phyloP scores from a whole-genome alignment of 1,284 basidiomycete genomes.

The Dichomitus squalens region DNA sequence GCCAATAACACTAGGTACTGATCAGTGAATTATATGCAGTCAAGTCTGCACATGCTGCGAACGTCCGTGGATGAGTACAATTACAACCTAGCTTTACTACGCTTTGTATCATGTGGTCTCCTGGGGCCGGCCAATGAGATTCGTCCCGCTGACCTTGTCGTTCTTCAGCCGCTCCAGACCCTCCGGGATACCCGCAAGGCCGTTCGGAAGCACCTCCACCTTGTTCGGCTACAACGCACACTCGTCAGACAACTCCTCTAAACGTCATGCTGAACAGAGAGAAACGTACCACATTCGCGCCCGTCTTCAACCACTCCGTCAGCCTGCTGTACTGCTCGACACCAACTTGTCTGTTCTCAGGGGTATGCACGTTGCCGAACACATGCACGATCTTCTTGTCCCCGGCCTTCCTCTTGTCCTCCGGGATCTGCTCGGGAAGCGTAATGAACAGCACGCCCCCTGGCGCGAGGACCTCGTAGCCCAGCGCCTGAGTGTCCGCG shows the following conservation, averaged over 20 bases:
- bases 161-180: conserved; percentile 45
- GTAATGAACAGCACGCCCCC: conserved; percentile 28
- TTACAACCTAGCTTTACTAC: no score
- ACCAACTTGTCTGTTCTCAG: conserved; percentile 2
- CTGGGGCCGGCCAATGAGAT: conserved; percentile 51
- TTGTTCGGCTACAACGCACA: conserved; percentile 23
- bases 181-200: conserved; percentile 45
- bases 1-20: no score
- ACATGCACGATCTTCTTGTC: conserved; percentile 17
- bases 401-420: conserved; percentile 8
- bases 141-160: conserved; percentile 48
- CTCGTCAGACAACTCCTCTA: not conserved
- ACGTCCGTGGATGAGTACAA: no score
- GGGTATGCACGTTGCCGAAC: not conserved
- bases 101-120: conserved; percentile 35
- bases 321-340: conserved; percentile 13
- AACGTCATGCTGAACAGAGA: not conserved
- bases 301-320: conserved; percentile 2
- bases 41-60: no score
- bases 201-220: conserved; percentile 46
- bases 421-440: conserved; percentile 7
- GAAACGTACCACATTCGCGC: conserved; percentile 1
- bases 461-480: conserved; percentile 30
- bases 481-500: conserved; percentile 22
- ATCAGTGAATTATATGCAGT: no score